A percentile compares a stretch with the other conserved stretches of the same genome.
Conservation (phyloP, 2,329 filamentous ascomycete species). For the Apiospora malaysiana region DNA sequence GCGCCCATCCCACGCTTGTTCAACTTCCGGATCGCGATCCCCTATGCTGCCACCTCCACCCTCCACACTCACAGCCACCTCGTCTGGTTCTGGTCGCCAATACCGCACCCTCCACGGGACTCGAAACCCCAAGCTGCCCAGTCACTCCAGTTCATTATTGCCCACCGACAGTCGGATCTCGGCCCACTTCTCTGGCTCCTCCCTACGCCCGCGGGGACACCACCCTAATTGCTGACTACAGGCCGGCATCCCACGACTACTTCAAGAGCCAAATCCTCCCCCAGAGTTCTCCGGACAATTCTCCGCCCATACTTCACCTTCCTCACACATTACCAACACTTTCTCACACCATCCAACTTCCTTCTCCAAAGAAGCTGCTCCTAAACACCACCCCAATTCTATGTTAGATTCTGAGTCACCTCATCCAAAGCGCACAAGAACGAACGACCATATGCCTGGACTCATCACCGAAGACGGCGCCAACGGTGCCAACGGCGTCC, state of each 20-base stretch:
- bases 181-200: slow-evolving; percentile 24
- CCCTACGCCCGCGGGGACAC: slow-evolving; percentile 22
- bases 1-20: slow-evolving; percentile 17
- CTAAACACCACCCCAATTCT: not conserved
- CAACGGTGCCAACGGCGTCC: not conserved
- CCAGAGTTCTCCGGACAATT: slow-evolving; percentile 18
- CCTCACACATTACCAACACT: not conserved
- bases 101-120: slow-evolving; percentile 1
- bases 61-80: slow-evolving; percentile 20
- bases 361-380: not conserved
- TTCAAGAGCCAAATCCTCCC: slow-evolving; percentile 18
- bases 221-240: slow-evolving; percentile 25
- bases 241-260: slow-evolving; percentile 21
- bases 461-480: slow-evolving; percentile 18
- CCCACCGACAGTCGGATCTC: slow-evolving; percentile 22
- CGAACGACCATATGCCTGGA: slow-evolving; percentile 23
- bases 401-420: slow-evolving; percentile 5
- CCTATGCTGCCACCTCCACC: slow-evolving; percentile 8
- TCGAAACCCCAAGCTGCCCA: slow-evolving; percentile 20
- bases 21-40: slow-evolving; percentile 19
- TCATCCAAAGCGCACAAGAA: slow-evolving; percentile 19
- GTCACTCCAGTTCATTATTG: not conserved
- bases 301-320: slow-evolving; percentile 15
- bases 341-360: not conserved
- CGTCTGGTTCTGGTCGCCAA: slow-evolving; percentile 11